Evolutionary conservation across 768 basidiomycete genomes (phyloP), one percentile per base, ranked within the genome.

Genomic region (Agaricus subrufescens): DNA sequence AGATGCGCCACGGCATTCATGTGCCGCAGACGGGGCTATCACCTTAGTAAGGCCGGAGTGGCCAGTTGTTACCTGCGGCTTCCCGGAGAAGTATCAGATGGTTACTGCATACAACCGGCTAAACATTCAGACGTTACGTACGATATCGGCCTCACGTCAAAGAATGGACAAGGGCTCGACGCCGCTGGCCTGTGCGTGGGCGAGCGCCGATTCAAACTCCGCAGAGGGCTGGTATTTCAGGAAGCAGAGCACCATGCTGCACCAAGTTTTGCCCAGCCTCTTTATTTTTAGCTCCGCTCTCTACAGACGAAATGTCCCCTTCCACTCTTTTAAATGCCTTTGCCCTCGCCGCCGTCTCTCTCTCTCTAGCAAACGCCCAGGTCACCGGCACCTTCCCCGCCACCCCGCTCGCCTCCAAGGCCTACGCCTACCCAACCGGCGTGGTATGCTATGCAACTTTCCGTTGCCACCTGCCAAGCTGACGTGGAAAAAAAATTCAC

Each of bases 381-480:
- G 56, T 60, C 56, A 65, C 65, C 14, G 66, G 48, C 34, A 73
- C 76, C 7, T 78, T 71, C 61, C 81, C 75, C 30, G 69, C 77
- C 1, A 72, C 69, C 3, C 79, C 81, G 1, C 71, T 83, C 37
- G 76, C 75, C 23, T 67, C 65, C 49, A 82, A 82, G 58, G 67
- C 66, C 46, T 81, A 73, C 59, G 58, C 69, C 0, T 78, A 78
- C 49, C 81, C 80, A 0, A 61, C 54, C 29, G 73, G 66, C 39
- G 72, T 83, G 10, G 80, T 82, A 42, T 44, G 73, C 68, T 49
- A 47, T 40, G 4, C 3, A 44, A 1, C 31, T 46, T 4, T 52
- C 19, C 27, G 11, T 46, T 46, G 26, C 2, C 45, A 5, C 14
- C 10, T 25, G 40, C 19, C 39, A 27, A 25, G 38, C 47, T 48